A percentile compares a stretch with the other conserved stretches of the same genome.
These are phyloP conservation scores for Yamadazyma trypodendri DNA, from an alignment of 1,139 yeast genomes.

Conservation along the genomic window DNA sequence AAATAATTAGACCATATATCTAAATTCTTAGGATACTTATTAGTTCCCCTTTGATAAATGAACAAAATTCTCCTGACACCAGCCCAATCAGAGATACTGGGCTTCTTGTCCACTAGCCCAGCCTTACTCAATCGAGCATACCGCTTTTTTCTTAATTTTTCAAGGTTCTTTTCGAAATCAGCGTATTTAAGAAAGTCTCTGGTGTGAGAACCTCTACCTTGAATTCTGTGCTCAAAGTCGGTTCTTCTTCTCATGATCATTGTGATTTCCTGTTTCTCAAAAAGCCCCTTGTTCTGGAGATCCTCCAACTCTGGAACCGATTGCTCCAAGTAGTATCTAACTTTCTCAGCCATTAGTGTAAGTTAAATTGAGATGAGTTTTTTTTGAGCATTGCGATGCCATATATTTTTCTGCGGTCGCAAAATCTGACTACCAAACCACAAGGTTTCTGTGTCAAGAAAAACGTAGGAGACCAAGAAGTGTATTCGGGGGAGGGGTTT, in stretches of 20 bases:
- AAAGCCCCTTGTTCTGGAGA: constrained; percentile 75
- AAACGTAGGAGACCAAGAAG: not conserved
- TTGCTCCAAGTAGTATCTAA: constrained; percentile 75
- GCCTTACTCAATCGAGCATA: constrained; percentile 58
- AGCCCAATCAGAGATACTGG: constrained; percentile 83
- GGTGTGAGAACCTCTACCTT: constrained; percentile 78
- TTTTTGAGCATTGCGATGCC: constrained; percentile 1
- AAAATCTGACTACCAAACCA: too few species aligned
- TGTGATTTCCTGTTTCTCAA: constrained; percentile 75
- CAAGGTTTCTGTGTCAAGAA: too few species aligned
- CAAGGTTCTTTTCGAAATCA: constrained; percentile 79
- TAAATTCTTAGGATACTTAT: constrained; percentile 75
- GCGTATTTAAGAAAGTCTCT: constrained; percentile 78
- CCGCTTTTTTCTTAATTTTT: constrained; percentile 73
- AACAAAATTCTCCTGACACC: constrained; percentile 79
- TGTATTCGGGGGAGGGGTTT: not conserved
- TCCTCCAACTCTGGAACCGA: constrained; percentile 93
- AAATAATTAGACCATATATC: constrained; percentile 79
- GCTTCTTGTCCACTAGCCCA: constrained; percentile 48
- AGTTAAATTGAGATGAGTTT: constrained; percentile 14
- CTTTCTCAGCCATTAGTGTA: constrained; percentile 63
- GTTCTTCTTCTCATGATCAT: constrained; percentile 91
- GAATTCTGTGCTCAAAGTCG: constrained; percentile 89
- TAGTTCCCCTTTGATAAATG: constrained; percentile 80
- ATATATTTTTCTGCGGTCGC: too few species aligned